Percentiles rank a stretch among this genome's conserved stretches.
Evolutionary conservation across 768 basidiomycete species (phyloP).

Genomic region (Mycena belliarum): DNA sequence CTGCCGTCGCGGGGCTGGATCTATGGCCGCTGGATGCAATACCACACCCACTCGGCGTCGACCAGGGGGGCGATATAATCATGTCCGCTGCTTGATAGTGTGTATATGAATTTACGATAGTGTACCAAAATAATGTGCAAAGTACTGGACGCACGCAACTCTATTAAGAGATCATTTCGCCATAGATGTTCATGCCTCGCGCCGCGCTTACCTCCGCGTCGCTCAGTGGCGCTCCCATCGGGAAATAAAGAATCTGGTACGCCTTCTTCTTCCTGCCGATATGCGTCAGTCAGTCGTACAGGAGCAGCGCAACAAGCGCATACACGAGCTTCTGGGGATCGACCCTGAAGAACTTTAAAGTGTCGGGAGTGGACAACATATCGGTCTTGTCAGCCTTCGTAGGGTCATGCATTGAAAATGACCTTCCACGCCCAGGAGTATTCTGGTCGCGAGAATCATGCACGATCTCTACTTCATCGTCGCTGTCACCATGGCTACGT

Average conservation of each 20-base stretch:
- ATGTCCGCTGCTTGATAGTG: constrained; percentile 41
- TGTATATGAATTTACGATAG: neutral
- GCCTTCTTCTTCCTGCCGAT: constrained; percentile 49
- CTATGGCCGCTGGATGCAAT: constrained; percentile 43
- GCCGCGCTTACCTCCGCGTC: constrained; percentile 44
- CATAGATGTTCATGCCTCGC: constrained; percentile 53
- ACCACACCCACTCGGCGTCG: constrained; percentile 21
- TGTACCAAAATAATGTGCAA: neutral
- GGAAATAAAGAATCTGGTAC: constrained; percentile 86
- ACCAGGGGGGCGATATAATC: constrained; percentile 44
- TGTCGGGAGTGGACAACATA: constrained; percentile 30
- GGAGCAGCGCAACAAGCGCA: neutral
- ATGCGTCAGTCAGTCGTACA: neutral
- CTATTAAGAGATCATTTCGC: constrained; percentile 40
- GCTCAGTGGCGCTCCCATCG: constrained; percentile 63
- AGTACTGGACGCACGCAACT: too few relatives aligned
- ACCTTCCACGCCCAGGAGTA: neutral
- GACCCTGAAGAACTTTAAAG: constrained; percentile 53
- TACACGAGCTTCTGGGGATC: constrained; percentile 29
- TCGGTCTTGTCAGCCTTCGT: constrained; percentile 11
- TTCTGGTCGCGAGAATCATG: constrained; percentile 18
- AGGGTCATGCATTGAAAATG: neutral
- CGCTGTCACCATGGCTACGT: constrained; percentile 21
- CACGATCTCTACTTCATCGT: constrained; percentile 30
- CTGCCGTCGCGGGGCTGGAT: constrained; percentile 73